Evolutionary conservation across 139 green algal genomes (phyloP).

Genomic region (Asterochloris erici): DNA sequence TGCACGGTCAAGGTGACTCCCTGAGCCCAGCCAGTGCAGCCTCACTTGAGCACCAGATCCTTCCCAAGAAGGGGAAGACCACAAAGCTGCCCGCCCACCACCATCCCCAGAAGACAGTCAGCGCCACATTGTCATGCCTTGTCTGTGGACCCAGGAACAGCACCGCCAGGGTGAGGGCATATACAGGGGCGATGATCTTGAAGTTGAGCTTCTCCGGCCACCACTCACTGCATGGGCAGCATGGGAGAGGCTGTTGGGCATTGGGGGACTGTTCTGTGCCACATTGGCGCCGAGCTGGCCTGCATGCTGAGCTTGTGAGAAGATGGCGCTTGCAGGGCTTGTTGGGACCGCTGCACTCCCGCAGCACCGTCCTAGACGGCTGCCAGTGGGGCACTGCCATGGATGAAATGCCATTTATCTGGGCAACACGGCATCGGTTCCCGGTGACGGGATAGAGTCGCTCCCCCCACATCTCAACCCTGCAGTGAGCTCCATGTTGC

Average conservation of each 20-base stretch:
- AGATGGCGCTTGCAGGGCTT: background rate
- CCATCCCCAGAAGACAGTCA: slow-evolving; percentile 76
- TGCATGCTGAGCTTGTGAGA: background rate
- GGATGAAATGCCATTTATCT: background rate
- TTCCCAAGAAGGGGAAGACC: slow-evolving; percentile 71
- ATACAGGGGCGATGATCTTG: slow-evolving; percentile 45
- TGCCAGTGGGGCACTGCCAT: background rate
- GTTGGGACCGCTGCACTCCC: background rate
- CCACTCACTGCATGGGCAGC: slow-evolving; percentile 33
- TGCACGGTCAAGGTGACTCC: too few relatives aligned
- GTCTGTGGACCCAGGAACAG: slow-evolving; percentile 70
- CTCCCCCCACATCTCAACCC: background rate
- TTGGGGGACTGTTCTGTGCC: slow-evolving; percentile 17
- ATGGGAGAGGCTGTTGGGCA: slow-evolving; percentile 41
- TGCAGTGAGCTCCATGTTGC: background rate
- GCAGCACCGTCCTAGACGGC: background rate
- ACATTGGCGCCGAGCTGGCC: background rate
- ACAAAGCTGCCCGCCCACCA: slow-evolving; percentile 84
- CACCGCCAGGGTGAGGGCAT: slow-evolving; percentile 47
- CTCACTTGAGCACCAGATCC: slow-evolving; percentile 64
- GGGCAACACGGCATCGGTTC: background rate
- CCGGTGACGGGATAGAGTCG: background rate
- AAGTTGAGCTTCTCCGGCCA: slow-evolving; percentile 73
- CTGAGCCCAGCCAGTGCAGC: too few relatives aligned
- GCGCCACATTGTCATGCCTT: slow-evolving; percentile 61